Evolutionary conservation across 2,329 filamentous ascomycete genomes (phyloP), one percentile per base, ranked within the genome.

Genomic region (Gaeumannomyces sp.): DNA sequence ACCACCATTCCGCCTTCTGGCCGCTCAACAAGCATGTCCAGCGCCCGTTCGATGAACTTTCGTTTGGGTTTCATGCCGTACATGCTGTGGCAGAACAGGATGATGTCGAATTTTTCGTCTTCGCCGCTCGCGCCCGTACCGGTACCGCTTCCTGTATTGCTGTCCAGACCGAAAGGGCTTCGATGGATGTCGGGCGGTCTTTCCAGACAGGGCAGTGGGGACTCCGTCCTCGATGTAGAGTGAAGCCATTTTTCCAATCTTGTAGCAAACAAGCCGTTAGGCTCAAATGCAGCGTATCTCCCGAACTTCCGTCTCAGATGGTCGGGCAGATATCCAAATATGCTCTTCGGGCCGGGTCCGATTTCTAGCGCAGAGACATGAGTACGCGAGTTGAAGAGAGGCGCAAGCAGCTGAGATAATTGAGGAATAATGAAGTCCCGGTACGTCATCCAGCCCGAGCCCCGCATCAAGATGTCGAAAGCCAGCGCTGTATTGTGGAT

Each of bases 81-180:
- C 80, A 88, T 81, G 74, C 86, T 87, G 71, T 88, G 85, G 68
- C 85, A 88, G 73, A 89, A 86, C 5, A 89, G 70, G 25, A 89
- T 71, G 57, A 87, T 16, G 67, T 89, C 80, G 69, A 80, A 88
- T 66, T 75, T 79, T 28, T 77, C 71, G 38, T 74, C 68, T 38
- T 38, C 35, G 64, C 72, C 67, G 38, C 57, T 69, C 14, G 64
- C 70, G 62, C 64, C 65, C 63, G 60, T 71, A 64, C 68, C 22
- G 53, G 53, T 28, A 57, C 53, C 53, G 53, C 53, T 57, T 28
- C 33, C 25, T 13, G 33, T 62, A 29, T 72, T 68, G 58, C 66
- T 68, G 10, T 77, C 65, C n/a, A 72, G 64, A 66, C 16, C 66
- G 68, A 85, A 85, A 13, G 76, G 72, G 7, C 64, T 59, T 69